Conservation (phyloP, 1,139 yeast species). For the Candida sp. region DNA sequence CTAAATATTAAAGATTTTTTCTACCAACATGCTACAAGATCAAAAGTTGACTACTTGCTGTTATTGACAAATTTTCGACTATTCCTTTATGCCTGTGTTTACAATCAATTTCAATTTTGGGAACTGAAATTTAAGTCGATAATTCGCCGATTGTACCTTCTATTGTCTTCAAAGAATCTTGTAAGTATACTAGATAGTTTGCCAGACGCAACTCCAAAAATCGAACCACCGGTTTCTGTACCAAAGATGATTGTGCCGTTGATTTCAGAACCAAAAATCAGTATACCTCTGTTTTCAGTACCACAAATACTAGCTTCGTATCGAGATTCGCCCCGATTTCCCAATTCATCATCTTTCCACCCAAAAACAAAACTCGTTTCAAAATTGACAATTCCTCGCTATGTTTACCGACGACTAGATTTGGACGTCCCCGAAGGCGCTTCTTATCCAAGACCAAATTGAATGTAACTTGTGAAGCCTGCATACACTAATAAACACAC, state of each 20-base stretch:
- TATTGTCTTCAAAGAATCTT: background rate
- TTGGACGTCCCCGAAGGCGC: background rate
- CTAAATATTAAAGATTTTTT: background rate
- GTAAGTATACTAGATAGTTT: background rate
- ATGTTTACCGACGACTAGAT: slow-evolving; percentile 1
- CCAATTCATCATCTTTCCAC: background rate
- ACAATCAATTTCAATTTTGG: background rate
- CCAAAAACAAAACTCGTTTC: background rate
- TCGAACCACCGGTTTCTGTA: background rate
- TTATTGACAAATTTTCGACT: slow-evolving; percentile 1
- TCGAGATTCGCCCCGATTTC: background rate
- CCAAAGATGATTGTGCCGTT: background rate
- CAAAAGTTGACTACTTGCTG: background rate
- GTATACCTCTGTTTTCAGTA: no score
- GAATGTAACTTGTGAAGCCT: no score
- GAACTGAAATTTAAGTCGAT: background rate
- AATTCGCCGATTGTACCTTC: background rate
- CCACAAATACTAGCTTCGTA: background rate
- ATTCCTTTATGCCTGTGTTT: background rate
- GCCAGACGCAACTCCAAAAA: background rate
- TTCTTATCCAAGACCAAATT: background rate
- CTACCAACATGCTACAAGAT: background rate
- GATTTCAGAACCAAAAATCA: no score
- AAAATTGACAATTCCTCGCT: background rate
- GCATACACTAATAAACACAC: no score